Base-by-base conservation (phyloP, 139 green algal species). In the Helicosporidium sp. region DNA sequence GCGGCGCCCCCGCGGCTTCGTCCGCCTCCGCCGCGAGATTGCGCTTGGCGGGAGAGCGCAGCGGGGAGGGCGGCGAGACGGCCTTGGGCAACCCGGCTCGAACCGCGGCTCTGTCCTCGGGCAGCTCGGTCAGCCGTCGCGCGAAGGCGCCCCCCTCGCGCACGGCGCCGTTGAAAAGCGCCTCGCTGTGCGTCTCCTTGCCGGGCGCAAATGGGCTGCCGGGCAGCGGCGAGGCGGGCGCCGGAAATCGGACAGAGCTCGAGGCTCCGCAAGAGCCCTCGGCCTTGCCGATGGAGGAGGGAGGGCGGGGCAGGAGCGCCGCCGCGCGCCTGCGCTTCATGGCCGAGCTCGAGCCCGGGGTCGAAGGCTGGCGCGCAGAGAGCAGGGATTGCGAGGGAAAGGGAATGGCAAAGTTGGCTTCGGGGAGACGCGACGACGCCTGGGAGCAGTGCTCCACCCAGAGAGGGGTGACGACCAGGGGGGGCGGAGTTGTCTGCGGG, bases 361-460 rank as follows among this genome's bases (percentile, higher is more conserved):
- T 10, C 10, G 31, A 37, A 13, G 10, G 31, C 10, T 37, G 1
- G 10, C 10, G 31, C 10, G 31, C 31, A 18, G 31, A 13, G 31
- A 18, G 10, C 13, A 37, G 31, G 10, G 0, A 18, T 37, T 10
- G 31, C 31, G 10, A 1, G 13, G 31, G 31, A 13, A 37, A 13
- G 31, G 31, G 31, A 18, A 10, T 0, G 10, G 31, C 31, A 10
- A 37, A 13, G 31, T 37, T n/a, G n/a, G n/a, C 10, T 37, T 18
- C 31, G 31, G 31, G 31, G 31, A 37, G 13, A 37, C 31, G 10
- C 31, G 10, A 37, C 31, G 41, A 2, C 40, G 35, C 17, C 43
- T 18, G 15, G 35, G 50, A 20, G 50, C 39, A n/a, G 44, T 68
- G 45, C 46, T 68, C 60, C 23, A 68, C 48, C 60, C 60, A 68